phyloP scores from a whole-genome alignment of 2,329 filamentous ascomycete species.

The Ascosphaera apis region DNA sequence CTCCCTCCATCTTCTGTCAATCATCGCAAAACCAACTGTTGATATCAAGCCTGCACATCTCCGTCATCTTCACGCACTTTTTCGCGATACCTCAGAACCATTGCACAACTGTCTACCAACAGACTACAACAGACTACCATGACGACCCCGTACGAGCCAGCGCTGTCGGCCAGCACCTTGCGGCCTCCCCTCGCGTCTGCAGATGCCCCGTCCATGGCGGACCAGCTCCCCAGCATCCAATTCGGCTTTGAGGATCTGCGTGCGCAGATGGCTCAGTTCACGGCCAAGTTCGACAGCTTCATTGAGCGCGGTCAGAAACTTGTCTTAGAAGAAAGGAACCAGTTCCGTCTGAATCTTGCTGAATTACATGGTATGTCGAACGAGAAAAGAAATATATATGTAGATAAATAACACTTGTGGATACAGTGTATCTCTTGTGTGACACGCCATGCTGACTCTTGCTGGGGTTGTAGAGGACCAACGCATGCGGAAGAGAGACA shows the following conservation, averaged over 20 bases:
- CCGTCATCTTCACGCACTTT: too few relatives aligned
- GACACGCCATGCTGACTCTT: conserved; percentile 2
- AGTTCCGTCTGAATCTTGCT: conserved; percentile 73
- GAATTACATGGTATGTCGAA: conserved; percentile 54
- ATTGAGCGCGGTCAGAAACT: conserved; percentile 79
- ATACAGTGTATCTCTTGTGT: neutral
- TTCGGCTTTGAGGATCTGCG: conserved; percentile 93
- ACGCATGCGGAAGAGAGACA: conserved; percentile 67
- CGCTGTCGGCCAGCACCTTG: conserved; percentile 30
- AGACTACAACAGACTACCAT: conserved; percentile 4
- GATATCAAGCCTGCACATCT: too few relatives aligned
- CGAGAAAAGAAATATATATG: conserved; percentile 1
- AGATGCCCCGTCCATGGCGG: conserved; percentile 36
- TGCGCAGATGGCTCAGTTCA: conserved; percentile 87
- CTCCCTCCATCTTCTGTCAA: too few relatives aligned
- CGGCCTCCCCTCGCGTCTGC: conserved; percentile 28
- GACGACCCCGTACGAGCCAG: conserved; percentile 31
- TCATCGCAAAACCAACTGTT: too few relatives aligned
- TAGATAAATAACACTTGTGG: conserved; percentile 3
- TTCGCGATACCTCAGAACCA: neutral
- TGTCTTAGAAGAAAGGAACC: conserved; percentile 78
- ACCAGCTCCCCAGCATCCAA: conserved; percentile 62
- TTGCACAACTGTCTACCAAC: too few relatives aligned
- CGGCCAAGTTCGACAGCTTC: conserved; percentile 70
- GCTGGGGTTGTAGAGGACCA: conserved; percentile 46